Conservation (phyloP, 192 early-diverging fungal genomes). For the Backusella westeae region DNA sequence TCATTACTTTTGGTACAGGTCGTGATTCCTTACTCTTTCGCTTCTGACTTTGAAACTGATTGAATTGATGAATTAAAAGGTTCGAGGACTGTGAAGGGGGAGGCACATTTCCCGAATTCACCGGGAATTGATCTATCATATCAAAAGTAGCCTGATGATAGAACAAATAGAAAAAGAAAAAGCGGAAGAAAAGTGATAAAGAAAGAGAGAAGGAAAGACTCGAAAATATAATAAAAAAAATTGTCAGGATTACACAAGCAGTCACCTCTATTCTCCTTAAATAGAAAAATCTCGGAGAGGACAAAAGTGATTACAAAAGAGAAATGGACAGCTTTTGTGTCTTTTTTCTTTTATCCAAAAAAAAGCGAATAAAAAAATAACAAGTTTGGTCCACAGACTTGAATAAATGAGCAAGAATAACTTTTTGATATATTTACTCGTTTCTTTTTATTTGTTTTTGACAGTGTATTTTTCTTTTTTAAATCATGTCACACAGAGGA, state of each 20-base stretch:
- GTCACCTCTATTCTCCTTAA: neutral
- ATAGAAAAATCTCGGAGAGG: neutral
- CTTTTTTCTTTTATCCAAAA: neutral
- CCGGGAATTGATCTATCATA: conserved; percentile 27
- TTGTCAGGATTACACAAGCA: neutral
- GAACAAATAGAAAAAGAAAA: neutral
- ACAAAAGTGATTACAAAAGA: conserved; percentile 3
- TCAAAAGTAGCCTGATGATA: neutral
- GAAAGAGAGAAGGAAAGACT: conserved; percentile 3
- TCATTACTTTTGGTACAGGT: conserved; percentile 18
- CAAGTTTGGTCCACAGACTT: neutral
- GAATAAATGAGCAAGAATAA: neutral
- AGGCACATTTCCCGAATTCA: conserved; percentile 30
- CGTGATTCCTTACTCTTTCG: conserved; percentile 29
- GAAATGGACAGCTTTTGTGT: neutral
- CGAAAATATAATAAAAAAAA: neutral
- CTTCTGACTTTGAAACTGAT: conserved; percentile 8
- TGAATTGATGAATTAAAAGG: conserved; percentile 5
- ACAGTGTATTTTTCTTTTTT: neutral
- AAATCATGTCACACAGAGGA: neutral
- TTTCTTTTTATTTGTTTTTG: conserved; percentile 3
- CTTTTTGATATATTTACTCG: neutral
- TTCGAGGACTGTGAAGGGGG: conserved; percentile 28
- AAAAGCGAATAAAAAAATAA: neutral
- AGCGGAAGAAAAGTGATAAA: neutral